Evolutionary conservation across 495 filamentous ascomycete species (phyloP), one percentile per base, ranked within the genome.

Genomic region (Penicillium cinerascens): DNA sequence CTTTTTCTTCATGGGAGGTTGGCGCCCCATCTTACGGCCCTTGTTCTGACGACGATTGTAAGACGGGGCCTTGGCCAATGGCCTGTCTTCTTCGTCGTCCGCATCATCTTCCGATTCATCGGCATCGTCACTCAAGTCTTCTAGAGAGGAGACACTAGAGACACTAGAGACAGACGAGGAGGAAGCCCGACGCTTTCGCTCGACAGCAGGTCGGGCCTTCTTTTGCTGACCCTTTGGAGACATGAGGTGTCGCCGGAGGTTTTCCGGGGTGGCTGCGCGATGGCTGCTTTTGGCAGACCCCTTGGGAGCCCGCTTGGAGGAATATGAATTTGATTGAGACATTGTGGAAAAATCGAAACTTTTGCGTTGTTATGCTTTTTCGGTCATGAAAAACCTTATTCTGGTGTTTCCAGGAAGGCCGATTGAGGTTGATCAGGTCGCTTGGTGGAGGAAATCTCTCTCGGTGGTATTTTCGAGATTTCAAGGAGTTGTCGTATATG

Each of bases 31-130:
- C 73, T 78, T 78, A 67, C 67, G 64, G 49, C 62, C 42, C 51
- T 60, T 69, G 36, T 68, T 59, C 27, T 67, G 58, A 46, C 69
- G 67, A 59, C 65, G 61, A 44, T 64, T 67, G 69, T 71, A 78
- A 72, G 78, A 81, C 77, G 75, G 78, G 74, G 73, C 74, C 37
- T 74, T 61, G 25, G 68, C 76, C 60, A 73, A 73, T 49, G 75
- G 70, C 47, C 77, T 70, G 47, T 78, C 76, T 47, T 81, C 74
- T 48, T 78, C 75, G 42, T 76, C 74, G 29, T 79, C 79, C 6
- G 71, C 75, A 58, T 78, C 70, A 42, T 78, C 76, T 36, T 72
- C 73, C 7, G 76, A 72, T 17, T 72, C 69, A 39, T 78, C 70
- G 6, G 60, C 68, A 6, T 69, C 68, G 20, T 71, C 72, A 37